Evolutionary conservation across 2,329 filamentous ascomycete species (phyloP).

Genomic region (Diaporthe australafricana): DNA sequence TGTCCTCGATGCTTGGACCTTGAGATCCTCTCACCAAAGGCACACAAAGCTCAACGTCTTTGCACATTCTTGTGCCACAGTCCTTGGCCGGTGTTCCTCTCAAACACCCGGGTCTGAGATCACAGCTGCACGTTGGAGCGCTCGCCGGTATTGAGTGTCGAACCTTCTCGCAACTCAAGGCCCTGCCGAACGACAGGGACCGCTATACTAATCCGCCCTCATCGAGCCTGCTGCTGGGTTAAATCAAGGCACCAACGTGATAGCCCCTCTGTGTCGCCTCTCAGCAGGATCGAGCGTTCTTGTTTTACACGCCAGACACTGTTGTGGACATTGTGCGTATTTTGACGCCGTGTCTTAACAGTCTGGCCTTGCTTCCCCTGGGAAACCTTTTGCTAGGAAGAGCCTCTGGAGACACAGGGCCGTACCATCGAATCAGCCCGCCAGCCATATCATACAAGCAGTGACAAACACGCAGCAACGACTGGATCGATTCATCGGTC

Average conservation of each 20-base stretch:
- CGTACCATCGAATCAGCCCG: conserved; percentile 34
- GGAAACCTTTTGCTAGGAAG: conserved; percentile 27
- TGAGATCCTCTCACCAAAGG: neutral
- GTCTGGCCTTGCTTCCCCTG: conserved; percentile 18
- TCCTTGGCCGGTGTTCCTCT: conserved; percentile 24
- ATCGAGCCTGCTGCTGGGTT: conserved; percentile 9
- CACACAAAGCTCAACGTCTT: conserved; percentile 10
- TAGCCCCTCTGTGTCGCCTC: neutral
- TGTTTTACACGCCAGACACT: conserved; percentile 22
- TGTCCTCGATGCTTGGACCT: neutral
- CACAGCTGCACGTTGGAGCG: conserved; percentile 32
- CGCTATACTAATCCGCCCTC: conserved; percentile 1
- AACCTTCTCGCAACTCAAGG: neutral
- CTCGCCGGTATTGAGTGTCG: conserved; percentile 7
- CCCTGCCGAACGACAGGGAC: conserved; percentile 23
- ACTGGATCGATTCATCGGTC: conserved; percentile 26
- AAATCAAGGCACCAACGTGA: conserved; percentile 17
- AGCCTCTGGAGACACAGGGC: conserved; percentile 35
- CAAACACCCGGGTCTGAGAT: conserved; percentile 37
- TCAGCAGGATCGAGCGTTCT: conserved; percentile 1
- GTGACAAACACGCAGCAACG: conserved; percentile 24
- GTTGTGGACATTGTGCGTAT: conserved; percentile 23
- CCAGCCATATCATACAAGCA: conserved; percentile 31
- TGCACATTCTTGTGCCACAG: conserved; percentile 13
- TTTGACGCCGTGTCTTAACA: conserved; percentile 34